phyloP scores from a whole-genome alignment of 2,329 filamentous ascomycete genomes.

The Sphaerulina musiva region DNA sequence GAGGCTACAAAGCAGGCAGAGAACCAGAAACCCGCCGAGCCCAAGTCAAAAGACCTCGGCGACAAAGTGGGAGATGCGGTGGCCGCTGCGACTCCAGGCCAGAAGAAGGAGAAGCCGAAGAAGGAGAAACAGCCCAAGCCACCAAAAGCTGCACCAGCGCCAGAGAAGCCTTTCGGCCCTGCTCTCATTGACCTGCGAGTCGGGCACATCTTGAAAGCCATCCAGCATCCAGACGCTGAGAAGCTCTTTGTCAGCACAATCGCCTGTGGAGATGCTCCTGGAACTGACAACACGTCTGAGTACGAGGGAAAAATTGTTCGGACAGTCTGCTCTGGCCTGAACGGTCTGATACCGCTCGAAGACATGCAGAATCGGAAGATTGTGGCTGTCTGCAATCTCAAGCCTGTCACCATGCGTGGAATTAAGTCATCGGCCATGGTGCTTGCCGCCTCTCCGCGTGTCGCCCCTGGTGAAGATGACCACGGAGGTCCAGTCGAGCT shows the following conservation, averaged over 20 bases:
- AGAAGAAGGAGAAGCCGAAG: slow-evolving; percentile 67
- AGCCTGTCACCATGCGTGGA: slow-evolving; percentile 98
- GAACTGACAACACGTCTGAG: slow-evolving; percentile 81
- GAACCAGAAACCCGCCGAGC: slow-evolving; percentile 34
- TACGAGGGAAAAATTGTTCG: slow-evolving; percentile 86
- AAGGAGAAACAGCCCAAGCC: slow-evolving; percentile 80
- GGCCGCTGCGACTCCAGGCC: slow-evolving; percentile 38
- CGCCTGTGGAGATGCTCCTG: slow-evolving; percentile 80
- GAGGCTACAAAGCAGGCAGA: slow-evolving; percentile 43
- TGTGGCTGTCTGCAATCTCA: slow-evolving; percentile 92
- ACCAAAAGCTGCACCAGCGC: slow-evolving; percentile 52
- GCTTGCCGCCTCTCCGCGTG: slow-evolving; percentile 79
- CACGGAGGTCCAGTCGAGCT: slow-evolving; percentile 90
- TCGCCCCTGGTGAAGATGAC: slow-evolving; percentile 74
- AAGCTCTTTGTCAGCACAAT: slow-evolving; percentile 93
- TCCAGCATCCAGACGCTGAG: slow-evolving; percentile 94
- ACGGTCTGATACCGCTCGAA: slow-evolving; percentile 83
- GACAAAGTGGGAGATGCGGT: slow-evolving; percentile 45
- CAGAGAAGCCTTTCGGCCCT: slow-evolving; percentile 71
- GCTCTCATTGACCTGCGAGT: slow-evolving; percentile 89
- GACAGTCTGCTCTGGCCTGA: slow-evolving; percentile 94
- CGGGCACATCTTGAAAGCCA: slow-evolving; percentile 92
- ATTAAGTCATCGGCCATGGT: slow-evolving; percentile 82
- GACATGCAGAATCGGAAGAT: slow-evolving; percentile 97
- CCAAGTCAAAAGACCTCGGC: slow-evolving; percentile 43